Evolutionary conservation across 2,329 filamentous ascomycete species (phyloP).

Genomic region (Arthroderma uncinatum): DNA sequence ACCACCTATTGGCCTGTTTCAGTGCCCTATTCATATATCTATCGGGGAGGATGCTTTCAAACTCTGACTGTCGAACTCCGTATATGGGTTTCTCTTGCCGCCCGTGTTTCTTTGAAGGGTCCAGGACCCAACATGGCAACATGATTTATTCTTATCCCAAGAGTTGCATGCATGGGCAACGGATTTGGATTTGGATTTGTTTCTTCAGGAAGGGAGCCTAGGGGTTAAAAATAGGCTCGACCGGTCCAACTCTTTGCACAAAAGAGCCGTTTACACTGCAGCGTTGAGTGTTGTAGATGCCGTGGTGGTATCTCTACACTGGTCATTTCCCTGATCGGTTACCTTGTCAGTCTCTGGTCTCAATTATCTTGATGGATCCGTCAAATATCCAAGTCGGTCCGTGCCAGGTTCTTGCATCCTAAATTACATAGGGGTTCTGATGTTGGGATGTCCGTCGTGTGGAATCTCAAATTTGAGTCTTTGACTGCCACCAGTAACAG

Average conservation of each 20-base stretch:
- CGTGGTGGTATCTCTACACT: too few species aligned
- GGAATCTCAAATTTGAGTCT: too few species aligned
- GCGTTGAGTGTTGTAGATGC: background rate
- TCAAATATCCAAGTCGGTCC: too few species aligned
- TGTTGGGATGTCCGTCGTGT: too few species aligned
- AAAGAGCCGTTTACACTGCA: background rate
- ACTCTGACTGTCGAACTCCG: background rate
- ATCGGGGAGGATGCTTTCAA: background rate
- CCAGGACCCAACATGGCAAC: background rate
- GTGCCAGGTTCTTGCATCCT: too few species aligned
- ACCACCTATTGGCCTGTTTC: background rate
- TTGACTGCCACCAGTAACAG: too few species aligned
- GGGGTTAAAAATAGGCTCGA: background rate
- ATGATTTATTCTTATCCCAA: background rate
- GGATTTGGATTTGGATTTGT: background rate
- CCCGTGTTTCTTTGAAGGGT: conserved; percentile 1
- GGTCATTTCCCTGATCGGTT: too few species aligned
- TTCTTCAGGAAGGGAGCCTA: background rate
- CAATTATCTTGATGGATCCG: too few species aligned
- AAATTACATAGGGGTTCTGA: too few species aligned
- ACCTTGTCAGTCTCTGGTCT: too few species aligned
- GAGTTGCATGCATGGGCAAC: background rate
- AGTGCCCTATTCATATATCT: background rate
- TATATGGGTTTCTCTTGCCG: background rate
- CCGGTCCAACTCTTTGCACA: background rate